These are phyloP conservation scores for Pythium oligandrum DNA, from an alignment of 352 stramenopile genomes.

Conservation along the genomic window DNA sequence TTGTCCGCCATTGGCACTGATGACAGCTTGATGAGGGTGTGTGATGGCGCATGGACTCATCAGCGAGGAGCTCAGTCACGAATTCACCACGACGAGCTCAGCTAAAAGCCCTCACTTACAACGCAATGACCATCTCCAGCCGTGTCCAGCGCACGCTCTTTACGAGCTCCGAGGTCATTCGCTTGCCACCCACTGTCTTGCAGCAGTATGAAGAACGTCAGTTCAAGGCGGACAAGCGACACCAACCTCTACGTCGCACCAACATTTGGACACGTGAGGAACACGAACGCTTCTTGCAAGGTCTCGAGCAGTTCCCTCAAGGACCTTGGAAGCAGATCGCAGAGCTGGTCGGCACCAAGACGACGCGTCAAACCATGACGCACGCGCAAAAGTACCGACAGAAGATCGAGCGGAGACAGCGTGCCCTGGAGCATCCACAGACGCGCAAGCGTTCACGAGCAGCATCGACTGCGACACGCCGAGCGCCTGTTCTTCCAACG, in stretches of 20 bases:
- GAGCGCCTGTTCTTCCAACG: too few species aligned
- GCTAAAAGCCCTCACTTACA: neutral
- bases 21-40: too few species aligned
- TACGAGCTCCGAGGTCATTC: conserved; percentile 4
- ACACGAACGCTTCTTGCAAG: conserved; percentile 43
- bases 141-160: conserved; percentile 12
- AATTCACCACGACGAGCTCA: too few species aligned
- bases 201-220: conserved; percentile 7
- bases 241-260: neutral
- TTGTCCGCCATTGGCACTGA: too few species aligned
- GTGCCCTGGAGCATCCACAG: too few species aligned
- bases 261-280: conserved; percentile 37
- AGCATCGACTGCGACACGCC: too few species aligned
- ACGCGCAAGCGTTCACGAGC: too few species aligned
- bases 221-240: conserved; percentile 15
- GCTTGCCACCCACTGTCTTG: conserved; percentile 6
- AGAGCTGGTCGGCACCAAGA: conserved; percentile 38
- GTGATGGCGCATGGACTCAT: too few species aligned
- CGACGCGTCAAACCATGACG: conserved; percentile 48
- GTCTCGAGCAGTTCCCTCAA: conserved; percentile 39
- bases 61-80: too few species aligned
- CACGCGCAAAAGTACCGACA: conserved; percentile 46
- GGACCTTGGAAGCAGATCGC: conserved; percentile 54
- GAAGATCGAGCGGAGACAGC: too few species aligned
- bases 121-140: conserved; percentile 13